A percentile compares a stretch with the other conserved stretches of the same genome.
Evolutionary conservation across 352 stramenopile species (phyloP).

Genomic region (Globisporangium cystogenes): DNA sequence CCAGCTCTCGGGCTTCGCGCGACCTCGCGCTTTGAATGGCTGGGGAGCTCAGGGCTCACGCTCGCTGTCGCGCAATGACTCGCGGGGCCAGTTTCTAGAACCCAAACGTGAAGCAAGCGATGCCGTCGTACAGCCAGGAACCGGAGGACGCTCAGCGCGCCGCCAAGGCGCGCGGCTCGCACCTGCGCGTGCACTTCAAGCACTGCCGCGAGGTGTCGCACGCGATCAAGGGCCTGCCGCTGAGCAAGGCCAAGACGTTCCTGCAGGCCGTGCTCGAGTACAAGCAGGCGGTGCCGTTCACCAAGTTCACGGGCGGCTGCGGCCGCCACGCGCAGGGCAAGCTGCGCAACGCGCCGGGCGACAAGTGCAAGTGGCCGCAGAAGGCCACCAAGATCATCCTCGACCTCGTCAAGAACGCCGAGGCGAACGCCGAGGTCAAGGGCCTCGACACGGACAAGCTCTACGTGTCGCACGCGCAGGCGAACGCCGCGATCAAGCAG

Average conservation of each 20-base stretch:
- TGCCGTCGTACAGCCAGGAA: slow-evolving; percentile 89
- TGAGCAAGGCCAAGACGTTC: slow-evolving; percentile 94
- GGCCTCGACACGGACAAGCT: slow-evolving; percentile 95
- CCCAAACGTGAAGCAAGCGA: slow-evolving; percentile 77
- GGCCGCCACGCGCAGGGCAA: slow-evolving; percentile 97
- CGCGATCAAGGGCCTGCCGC: slow-evolving; percentile 97
- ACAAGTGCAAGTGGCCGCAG: slow-evolving; percentile 98
- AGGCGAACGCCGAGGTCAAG: slow-evolving; percentile 99
- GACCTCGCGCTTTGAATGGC: background rate
- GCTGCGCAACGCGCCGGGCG: slow-evolving; percentile 90
- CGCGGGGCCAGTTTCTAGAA: slow-evolving; percentile 45
- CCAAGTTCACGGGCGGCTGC: slow-evolving; percentile 98
- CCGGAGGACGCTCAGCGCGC: slow-evolving; percentile 84
- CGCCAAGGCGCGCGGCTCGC: slow-evolving; percentile 94
- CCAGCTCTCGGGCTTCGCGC: background rate
- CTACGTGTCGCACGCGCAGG: slow-evolving; percentile 97
- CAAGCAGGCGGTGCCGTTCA: slow-evolving; percentile 98
- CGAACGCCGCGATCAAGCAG: slow-evolving; percentile 97
- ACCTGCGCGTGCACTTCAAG: slow-evolving; percentile 99
- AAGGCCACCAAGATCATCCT: slow-evolving; percentile 99
- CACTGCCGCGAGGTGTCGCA: slow-evolving; percentile 98
- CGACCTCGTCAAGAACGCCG: slow-evolving; percentile 98
- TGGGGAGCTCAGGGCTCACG: background rate
- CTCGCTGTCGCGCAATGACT: background rate
- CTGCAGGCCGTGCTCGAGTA: slow-evolving; percentile 96